A percentile compares a stretch with the other conserved stretches of the same genome.
phyloP scores from a whole-genome alignment of 2,329 filamentous ascomycete genomes.

The Gnomoniopsis sp. region DNA sequence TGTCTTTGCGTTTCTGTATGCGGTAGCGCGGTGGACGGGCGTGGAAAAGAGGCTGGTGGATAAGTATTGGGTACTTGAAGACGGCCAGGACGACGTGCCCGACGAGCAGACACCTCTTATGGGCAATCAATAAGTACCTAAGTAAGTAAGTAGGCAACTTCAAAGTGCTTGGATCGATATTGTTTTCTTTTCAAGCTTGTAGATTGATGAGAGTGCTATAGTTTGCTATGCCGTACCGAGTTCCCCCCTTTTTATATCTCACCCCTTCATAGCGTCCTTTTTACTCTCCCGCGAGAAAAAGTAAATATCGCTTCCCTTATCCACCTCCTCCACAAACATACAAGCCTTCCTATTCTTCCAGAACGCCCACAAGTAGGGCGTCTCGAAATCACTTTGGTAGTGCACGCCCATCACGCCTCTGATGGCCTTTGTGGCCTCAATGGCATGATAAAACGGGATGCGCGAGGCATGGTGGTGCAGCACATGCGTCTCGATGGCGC shows the following conservation, averaged over 20 bases:
- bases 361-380: not conserved
- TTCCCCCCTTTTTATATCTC: too few relatives aligned
- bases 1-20: not conserved
- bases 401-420: not conserved
- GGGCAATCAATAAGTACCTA: not conserved
- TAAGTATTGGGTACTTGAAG: not conserved
- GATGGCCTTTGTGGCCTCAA: not conserved
- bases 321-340: not conserved
- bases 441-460: conserved; percentile 56
- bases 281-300: not conserved
- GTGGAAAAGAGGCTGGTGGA: not conserved
- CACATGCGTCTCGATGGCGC: conserved; percentile 95
- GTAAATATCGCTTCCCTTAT: not conserved
- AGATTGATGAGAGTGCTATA: too few relatives aligned
- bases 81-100: not conserved
- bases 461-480: conserved; percentile 94
- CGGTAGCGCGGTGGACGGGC: not conserved
- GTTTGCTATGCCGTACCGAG: too few relatives aligned
- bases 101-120: not conserved
- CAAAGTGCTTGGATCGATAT: too few relatives aligned
- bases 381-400: not conserved
- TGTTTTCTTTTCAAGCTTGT: not conserved
- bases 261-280: not conserved
- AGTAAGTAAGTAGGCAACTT: too few relatives aligned
- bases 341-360: not conserved